Conservation (phyloP, 805 yeast genomes). For the Candida broadrunensis region DNA sequence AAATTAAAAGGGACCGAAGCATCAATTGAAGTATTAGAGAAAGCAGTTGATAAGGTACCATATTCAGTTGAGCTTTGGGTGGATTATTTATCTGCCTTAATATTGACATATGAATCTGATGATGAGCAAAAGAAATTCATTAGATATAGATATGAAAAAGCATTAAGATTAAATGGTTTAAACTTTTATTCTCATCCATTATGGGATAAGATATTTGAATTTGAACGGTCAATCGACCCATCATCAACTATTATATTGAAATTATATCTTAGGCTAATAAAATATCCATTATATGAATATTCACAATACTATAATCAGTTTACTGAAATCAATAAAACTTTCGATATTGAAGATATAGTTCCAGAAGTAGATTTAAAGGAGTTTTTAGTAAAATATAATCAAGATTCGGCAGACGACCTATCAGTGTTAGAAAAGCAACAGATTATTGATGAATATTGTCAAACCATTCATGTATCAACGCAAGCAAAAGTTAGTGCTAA, state of each 20-base stretch:
- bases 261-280: constrained; percentile 44
- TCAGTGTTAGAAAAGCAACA: constrained; percentile 38
- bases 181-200: constrained; percentile 76
- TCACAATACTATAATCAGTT: constrained; percentile 66
- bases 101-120: constrained; percentile 33
- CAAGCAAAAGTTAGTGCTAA: constrained; percentile 53
- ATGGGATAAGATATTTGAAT: constrained; percentile 78
- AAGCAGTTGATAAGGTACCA: constrained; percentile 50
- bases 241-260: constrained; percentile 33
- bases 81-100: constrained; percentile 57
- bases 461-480: constrained; percentile 41
- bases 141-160: constrained; percentile 46
- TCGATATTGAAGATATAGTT: constrained; percentile 26
- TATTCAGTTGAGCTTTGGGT: constrained; percentile 65
- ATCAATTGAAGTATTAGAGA: constrained; percentile 44
- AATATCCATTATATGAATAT: constrained; percentile 81
- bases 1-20: constrained; percentile 50
- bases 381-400: constrained; percentile 20
- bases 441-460: constrained; percentile 43
- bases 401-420: constrained; percentile 18
- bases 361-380: constrained; percentile 11
- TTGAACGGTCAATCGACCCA: constrained; percentile 41
- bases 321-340: constrained; percentile 33
- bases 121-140: constrained; percentile 20
- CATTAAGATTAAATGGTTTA: constrained; percentile 52